Base-by-base conservation (phyloP, 2,329 filamentous ascomycete genomes). In the Colletotrichum agaves region DNA sequence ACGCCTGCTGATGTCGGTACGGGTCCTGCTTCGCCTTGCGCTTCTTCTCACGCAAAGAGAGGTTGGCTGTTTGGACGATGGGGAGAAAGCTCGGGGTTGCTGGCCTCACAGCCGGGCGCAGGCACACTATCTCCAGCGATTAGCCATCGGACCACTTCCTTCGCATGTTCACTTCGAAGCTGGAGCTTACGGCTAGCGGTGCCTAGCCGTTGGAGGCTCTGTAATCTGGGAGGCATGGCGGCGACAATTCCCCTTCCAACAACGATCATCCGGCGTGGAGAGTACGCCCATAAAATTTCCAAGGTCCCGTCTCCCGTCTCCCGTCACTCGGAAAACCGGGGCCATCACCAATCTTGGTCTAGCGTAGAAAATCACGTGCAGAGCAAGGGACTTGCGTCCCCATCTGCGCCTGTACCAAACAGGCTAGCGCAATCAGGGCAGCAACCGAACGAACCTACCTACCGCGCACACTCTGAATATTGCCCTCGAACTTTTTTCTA, bases 1-100 rank as follows among this genome's bases (percentile, higher is more conserved):
- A 88, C 35, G 93, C 90, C 79, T 97, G 93, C 3, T 91, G 91
- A 79, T 91, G 88, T 67, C 90, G 85, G 77, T 97, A 98, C 0
- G 94, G 94, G 74, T 98, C 93, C 75, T 88, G 87, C 76, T 91
- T 89, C 67, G 87, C 87, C 70, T 87, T 85, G 68, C 87, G 86
- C 77, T 89, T 89, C 80, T 87, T 87, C 72, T 92, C 87, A 72
- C 88, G 84, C 58, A 81, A 81, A 43, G 88, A 88, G 21, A 90
- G 77, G 72, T 87, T 88, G 56, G 91, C 90, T 70, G 88, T 87
- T 72, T 93, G 88, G 72, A 87, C 81, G 76, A 90, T 76, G 73
- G 88, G 84, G 74, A 91, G 81, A 74, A 84, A 83, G 73, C 81
- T 83, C 70, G 83, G 84, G 69, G 79, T 78, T 37, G 80, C 73